A percentile compares a stretch with the other conserved stretches of the same genome.
Conservation (phyloP, 192 early-diverging fungal species). For the Anaeromyces robustus region DNA sequence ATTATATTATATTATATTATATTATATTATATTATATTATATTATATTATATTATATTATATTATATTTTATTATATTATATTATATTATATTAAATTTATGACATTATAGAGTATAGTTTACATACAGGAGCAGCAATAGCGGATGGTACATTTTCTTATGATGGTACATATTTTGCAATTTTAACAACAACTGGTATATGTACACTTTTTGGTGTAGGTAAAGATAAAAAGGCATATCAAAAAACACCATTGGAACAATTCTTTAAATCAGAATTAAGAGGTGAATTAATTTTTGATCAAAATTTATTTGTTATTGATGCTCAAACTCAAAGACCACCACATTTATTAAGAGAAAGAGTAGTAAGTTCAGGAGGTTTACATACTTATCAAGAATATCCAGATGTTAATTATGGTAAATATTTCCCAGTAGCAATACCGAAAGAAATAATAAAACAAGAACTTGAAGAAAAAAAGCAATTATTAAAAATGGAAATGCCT, state of each 20-base stretch:
- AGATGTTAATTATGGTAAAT: constrained; percentile 29
- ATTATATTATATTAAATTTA: constrained; percentile 8
- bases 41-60: too few relatives aligned
- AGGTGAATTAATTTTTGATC: constrained; percentile 39
- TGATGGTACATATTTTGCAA: constrained; percentile 58
- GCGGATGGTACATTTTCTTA: constrained; percentile 54
- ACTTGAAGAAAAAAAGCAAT: constrained; percentile 21
- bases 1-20: too few relatives aligned
- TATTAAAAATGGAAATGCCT: constrained; percentile 26
- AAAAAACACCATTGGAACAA: constrained; percentile 38
- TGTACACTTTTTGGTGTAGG: constrained; percentile 55
- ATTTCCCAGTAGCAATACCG: constrained; percentile 27
- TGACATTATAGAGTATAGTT: not conserved
- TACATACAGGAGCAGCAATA: constrained; percentile 15
- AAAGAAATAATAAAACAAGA: constrained; percentile 26
- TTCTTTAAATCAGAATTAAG: constrained; percentile 63
- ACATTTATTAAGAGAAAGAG: constrained; percentile 28
- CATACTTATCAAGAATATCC: constrained; percentile 44
- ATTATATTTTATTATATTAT: too few relatives aligned
- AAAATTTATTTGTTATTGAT: constrained; percentile 51
- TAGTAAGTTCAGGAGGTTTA: constrained; percentile 39
- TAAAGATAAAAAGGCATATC: constrained; percentile 22
- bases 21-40: too few relatives aligned
- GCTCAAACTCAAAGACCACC: constrained; percentile 54
- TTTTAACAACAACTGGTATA: constrained; percentile 52